These are phyloP conservation scores for Sherardia arvensis DNA, from an alignment of 257 asterid genomes.

Conservation along the genomic window DNA sequence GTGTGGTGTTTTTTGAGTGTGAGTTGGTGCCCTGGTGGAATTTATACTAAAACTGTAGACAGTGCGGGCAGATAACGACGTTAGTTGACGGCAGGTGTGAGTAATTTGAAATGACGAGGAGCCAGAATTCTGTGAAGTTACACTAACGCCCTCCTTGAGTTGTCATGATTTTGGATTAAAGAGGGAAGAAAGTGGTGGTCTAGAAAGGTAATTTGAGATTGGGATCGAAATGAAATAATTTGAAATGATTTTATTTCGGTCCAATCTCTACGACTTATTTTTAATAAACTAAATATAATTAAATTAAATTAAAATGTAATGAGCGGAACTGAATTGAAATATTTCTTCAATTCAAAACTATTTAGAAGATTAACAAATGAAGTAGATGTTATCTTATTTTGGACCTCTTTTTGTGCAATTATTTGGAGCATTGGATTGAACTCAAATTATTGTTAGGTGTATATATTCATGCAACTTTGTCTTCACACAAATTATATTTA, in stretches of 20 bases:
- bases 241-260: neutral
- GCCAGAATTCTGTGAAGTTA: constrained; percentile 1
- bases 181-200: neutral
- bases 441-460: neutral
- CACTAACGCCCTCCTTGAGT: constrained; percentile 2
- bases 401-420: too few species aligned
- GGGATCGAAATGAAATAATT: neutral
- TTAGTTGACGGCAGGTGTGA: constrained; percentile 8
- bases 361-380: neutral
- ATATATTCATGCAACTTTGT: neutral
- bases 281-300: too few species aligned
- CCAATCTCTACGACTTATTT: too few species aligned
- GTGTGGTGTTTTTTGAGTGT: neutral
- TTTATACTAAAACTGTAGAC: constrained; percentile 18
- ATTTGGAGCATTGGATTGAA: neutral
- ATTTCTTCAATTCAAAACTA: too few species aligned
- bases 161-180: neutral
- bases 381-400: neutral
- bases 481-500: neutral
- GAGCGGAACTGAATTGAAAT: too few species aligned
- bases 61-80: constrained; percentile 10
- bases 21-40: constrained; percentile 1
- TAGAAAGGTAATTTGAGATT: neutral
- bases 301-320: too few species aligned
- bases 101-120: constrained; percentile 10